A percentile compares a stretch with the other conserved stretches of the same genome.
These are phyloP conservation scores for Metarhizium robertsii DNA, from an alignment of 2,329 filamentous ascomycete genomes.

Conservation along the genomic window DNA sequence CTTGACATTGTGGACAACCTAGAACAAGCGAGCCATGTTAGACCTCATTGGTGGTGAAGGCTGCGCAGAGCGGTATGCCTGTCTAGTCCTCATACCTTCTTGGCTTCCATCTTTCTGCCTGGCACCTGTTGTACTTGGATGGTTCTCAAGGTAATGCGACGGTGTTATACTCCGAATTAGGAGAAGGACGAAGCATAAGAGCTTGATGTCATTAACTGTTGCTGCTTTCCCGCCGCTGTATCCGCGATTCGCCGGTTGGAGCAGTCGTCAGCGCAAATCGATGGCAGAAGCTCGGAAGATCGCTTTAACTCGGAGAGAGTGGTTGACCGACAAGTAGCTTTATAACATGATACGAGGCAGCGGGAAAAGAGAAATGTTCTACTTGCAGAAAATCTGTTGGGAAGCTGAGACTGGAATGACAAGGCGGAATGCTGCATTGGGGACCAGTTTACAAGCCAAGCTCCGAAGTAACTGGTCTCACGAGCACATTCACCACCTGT, in stretches of 20 bases:
- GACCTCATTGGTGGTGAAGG: background rate
- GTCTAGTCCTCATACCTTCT: conserved; percentile 24
- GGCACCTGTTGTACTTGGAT: background rate
- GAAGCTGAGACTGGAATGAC: background rate
- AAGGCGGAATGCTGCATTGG: background rate
- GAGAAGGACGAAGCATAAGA: background rate
- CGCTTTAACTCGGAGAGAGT: background rate
- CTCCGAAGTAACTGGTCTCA: background rate
- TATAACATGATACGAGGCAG: background rate
- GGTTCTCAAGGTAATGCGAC: background rate
- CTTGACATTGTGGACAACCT: conserved; percentile 49
- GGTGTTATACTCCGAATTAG: background rate
- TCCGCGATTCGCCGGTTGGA: background rate
- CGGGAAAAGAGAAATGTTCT: background rate
- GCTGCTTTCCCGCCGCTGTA: background rate
- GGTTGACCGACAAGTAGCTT: background rate
- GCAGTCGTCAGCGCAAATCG: conserved; percentile 1
- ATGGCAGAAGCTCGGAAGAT: background rate
- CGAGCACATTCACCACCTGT: background rate
- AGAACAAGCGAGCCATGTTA: conserved; percentile 1
- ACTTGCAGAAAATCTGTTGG: background rate
- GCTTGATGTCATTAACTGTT: background rate
- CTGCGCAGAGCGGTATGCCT: background rate
- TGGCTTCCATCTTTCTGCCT: conserved; percentile 27
- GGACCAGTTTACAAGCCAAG: conserved; percentile 1